Conservation (phyloP, 2,329 filamentous ascomycete genomes). For the Pseudogymnoascus sp. region DNA sequence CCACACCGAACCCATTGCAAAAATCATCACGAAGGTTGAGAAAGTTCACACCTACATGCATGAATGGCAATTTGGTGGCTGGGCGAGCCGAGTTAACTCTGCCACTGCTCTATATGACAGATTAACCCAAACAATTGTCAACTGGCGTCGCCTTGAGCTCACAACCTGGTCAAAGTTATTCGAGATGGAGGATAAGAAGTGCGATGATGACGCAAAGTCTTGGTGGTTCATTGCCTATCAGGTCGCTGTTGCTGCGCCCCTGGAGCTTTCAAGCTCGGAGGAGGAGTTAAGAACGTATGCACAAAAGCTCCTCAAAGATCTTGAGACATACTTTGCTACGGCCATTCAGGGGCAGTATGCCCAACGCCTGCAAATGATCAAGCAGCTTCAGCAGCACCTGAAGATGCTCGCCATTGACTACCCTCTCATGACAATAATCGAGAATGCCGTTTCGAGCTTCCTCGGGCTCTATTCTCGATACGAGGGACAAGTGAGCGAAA, state of each 20-base stretch:
- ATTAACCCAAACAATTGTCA: constrained; percentile 73
- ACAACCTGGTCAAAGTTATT: constrained; percentile 87
- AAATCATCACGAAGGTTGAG: constrained; percentile 78
- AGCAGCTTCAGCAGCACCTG: constrained; percentile 59
- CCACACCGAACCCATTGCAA: constrained; percentile 78
- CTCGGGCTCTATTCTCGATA: constrained; percentile 69
- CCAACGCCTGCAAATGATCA: constrained; percentile 64
- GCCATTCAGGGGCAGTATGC: constrained; percentile 77
- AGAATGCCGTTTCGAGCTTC: constrained; percentile 67
- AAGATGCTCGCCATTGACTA: constrained; percentile 54
- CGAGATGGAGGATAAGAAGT: constrained; percentile 73
- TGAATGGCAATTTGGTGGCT: constrained; percentile 84
- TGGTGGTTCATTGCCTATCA: constrained; percentile 99
- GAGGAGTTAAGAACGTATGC: constrained; percentile 58
- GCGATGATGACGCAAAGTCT: constrained; percentile 68
- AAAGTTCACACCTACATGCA: constrained; percentile 79
- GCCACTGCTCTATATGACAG: constrained; percentile 66
- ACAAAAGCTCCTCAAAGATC: constrained; percentile 62
- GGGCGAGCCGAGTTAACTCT: constrained; percentile 74
- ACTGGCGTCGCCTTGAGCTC: constrained; percentile 85
- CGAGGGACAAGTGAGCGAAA: constrained; percentile 56
- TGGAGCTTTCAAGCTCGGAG: constrained; percentile 54
- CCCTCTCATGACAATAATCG: constrained; percentile 50
- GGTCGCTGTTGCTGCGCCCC: constrained; percentile 70
- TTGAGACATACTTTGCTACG: constrained; percentile 72